Percentiles rank a stretch among this genome's conserved stretches.
Conservation (phyloP, 139 green algal species). For the Chlamydomonas incerta region DNA sequence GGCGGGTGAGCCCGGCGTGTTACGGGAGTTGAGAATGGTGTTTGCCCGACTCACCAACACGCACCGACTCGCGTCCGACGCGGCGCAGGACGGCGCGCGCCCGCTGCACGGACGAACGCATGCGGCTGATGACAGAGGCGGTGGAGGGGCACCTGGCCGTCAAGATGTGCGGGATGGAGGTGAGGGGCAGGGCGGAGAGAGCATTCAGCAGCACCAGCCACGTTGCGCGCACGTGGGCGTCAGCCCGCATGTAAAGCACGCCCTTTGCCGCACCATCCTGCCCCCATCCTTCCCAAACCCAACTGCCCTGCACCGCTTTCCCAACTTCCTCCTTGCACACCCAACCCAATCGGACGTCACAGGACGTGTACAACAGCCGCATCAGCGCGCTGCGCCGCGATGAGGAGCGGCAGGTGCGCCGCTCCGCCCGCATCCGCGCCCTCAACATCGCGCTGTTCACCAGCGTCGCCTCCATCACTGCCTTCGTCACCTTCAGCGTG, state of each 20-base stretch:
- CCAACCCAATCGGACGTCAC: too few species aligned
- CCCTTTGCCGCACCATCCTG: too few species aligned
- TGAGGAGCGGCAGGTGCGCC: background rate
- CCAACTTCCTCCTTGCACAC: too few species aligned
- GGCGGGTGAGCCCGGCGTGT: too few species aligned
- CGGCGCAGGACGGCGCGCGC: background rate
- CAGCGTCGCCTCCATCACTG: conserved; percentile 58
- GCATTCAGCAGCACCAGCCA: too few species aligned
- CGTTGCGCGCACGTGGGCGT: too few species aligned
- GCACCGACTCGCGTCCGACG: too few species aligned
- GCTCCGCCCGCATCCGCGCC: conserved; percentile 18
- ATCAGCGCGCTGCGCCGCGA: conserved; percentile 22
- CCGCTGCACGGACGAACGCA: conserved; percentile 69
- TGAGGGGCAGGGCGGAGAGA: conserved; percentile 26
- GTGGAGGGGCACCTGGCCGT: conserved; percentile 51
- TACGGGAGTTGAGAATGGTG: too few species aligned
- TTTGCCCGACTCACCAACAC: too few species aligned
- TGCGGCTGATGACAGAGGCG: conserved; percentile 60
- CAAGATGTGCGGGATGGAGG: conserved; percentile 80
- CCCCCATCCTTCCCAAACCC: conserved; percentile 28
- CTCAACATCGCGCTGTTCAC: conserved; percentile 68
- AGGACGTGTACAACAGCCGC: background rate
- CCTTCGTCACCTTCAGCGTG: conserved; percentile 64
- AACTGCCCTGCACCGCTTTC: too few species aligned
- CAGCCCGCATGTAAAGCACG: too few species aligned